phyloP scores from a whole-genome alignment of 2,329 filamentous ascomycete species.

The Zasmidium citrigriseum region DNA sequence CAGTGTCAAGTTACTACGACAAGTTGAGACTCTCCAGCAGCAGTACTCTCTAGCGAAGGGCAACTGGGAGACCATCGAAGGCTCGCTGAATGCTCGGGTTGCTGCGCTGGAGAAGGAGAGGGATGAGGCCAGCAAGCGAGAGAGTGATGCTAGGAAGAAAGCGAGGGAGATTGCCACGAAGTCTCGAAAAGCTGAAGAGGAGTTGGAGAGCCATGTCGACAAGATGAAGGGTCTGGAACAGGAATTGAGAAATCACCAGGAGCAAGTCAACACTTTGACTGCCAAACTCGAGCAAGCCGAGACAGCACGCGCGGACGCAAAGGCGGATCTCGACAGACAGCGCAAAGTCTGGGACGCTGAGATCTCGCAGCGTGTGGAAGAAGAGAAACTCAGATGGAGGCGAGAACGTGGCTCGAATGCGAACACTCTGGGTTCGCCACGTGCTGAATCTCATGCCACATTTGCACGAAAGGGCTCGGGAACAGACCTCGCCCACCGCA shows the following conservation, averaged over 20 bases:
- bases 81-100: slow-evolving; percentile 76
- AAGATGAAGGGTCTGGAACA: slow-evolving; percentile 65
- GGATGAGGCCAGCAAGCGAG: slow-evolving; percentile 79
- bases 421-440: slow-evolving; percentile 27
- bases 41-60: slow-evolving; percentile 93
- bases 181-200: slow-evolving; percentile 72
- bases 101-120: slow-evolving; percentile 83
- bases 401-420: slow-evolving; percentile 37
- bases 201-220: slow-evolving; percentile 70
- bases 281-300: slow-evolving; percentile 66
- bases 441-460: slow-evolving; percentile 39
- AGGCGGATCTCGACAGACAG: slow-evolving; percentile 59
- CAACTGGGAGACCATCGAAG: slow-evolving; percentile 97
- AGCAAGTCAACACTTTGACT: slow-evolving; percentile 63
- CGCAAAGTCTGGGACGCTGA: slow-evolving; percentile 61
- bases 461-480: slow-evolving; percentile 42
- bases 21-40: slow-evolving; percentile 92
- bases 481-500: slow-evolving; percentile 24
- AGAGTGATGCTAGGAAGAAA: slow-evolving; percentile 86
- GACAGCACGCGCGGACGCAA: slow-evolving; percentile 61
- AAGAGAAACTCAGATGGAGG: slow-evolving; percentile 64
- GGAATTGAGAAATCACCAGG: slow-evolving; percentile 62
- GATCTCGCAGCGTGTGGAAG: slow-evolving; percentile 61
- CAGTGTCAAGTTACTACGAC: slow-evolving; percentile 72
- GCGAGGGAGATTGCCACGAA: slow-evolving; percentile 78